phyloP scores from a whole-genome alignment of 2,329 filamentous ascomycete species.

The Cyanodermella asteris region DNA sequence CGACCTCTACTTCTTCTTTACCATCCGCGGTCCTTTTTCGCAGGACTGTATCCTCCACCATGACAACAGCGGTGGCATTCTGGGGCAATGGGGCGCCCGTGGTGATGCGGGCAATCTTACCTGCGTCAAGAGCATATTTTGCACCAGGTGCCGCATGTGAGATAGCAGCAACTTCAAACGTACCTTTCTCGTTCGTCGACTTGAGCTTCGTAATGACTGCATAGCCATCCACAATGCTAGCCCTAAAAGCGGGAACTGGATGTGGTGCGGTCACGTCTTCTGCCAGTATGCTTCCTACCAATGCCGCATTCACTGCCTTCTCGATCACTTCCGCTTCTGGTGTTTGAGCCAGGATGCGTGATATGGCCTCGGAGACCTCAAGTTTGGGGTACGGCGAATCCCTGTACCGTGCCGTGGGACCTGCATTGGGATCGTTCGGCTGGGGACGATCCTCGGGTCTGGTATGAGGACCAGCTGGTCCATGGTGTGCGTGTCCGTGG shows the following conservation, averaged over 20 bases:
- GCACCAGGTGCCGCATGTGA: constrained; percentile 65
- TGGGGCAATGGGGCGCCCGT: constrained; percentile 80
- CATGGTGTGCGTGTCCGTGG: constrained; percentile 39
- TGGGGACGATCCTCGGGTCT: constrained; percentile 33
- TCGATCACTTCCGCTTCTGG: constrained; percentile 37
- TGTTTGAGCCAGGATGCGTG: constrained; percentile 49
- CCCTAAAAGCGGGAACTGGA: constrained; percentile 76
- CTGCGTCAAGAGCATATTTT: constrained; percentile 40
- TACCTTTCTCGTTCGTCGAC: constrained; percentile 43
- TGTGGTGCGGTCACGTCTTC: constrained; percentile 62
- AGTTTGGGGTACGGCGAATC: constrained; percentile 87
- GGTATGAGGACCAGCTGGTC: constrained; percentile 49
- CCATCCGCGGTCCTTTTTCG: constrained; percentile 56
- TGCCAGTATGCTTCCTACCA: constrained; percentile 62
- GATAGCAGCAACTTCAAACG: constrained; percentile 68
- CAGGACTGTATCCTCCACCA: constrained; percentile 84
- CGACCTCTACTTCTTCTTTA: constrained; percentile 65
- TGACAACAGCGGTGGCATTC: constrained; percentile 77
- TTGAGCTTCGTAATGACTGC: constrained; percentile 49
- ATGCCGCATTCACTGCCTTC: constrained; percentile 36
- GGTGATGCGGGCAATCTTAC: constrained; percentile 73
- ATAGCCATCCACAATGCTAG: constrained; percentile 94
- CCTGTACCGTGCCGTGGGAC: constrained; percentile 48
- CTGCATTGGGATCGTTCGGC: constrained; percentile 37
- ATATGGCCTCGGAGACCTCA: constrained; percentile 58